Percentiles rank a stretch among this genome's conserved stretches.
These are phyloP conservation scores for Coriaria nepalensis DNA, from an alignment of 306 rosid species.

Conservation along the genomic window DNA sequence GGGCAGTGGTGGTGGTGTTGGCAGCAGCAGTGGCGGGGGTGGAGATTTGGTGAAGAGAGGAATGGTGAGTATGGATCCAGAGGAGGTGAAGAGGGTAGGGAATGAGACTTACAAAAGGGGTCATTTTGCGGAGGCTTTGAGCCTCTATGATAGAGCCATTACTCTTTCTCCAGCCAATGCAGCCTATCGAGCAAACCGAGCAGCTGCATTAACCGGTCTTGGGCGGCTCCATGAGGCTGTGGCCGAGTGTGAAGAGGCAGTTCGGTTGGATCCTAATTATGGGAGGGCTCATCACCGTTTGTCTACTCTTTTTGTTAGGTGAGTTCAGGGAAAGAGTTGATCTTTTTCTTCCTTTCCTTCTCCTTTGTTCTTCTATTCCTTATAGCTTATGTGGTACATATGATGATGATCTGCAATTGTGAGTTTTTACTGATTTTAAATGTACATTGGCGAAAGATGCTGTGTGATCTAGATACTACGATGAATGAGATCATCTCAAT, in stretches of 20 bases:
- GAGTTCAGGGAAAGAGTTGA: conserved; percentile 12
- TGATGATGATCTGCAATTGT: conserved; percentile 3
- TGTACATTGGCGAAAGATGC: background rate
- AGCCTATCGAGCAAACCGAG: conserved; percentile 74
- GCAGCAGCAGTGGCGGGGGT: conserved; percentile 10
- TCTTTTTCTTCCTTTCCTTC: background rate
- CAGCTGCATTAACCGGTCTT: conserved; percentile 71
- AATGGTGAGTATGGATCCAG: conserved; percentile 46
- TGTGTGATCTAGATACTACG: too few species aligned
- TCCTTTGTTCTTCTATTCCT: background rate
- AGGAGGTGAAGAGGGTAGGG: conserved; percentile 66
- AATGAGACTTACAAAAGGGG: conserved; percentile 73
- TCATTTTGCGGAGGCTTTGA: conserved; percentile 63
- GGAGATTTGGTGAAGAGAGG: conserved; percentile 30
- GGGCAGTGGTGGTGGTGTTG: conserved; percentile 16
- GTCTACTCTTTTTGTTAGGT: conserved; percentile 72
- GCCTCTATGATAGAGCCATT: conserved; percentile 69
- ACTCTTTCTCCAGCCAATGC: conserved; percentile 54
- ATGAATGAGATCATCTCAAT: too few species aligned
- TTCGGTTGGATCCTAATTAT: conserved; percentile 74
- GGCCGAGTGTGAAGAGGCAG: conserved; percentile 75
- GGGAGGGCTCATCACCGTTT: conserved; percentile 80
- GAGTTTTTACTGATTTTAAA: background rate
- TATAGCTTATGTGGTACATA: background rate
- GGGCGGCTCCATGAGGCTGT: conserved; percentile 66